Evolutionary conservation across 1,284 basidiomycete genomes (phyloP), one percentile per base, ranked within the genome.

Genomic region (Ceratobasidium sp.): DNA sequence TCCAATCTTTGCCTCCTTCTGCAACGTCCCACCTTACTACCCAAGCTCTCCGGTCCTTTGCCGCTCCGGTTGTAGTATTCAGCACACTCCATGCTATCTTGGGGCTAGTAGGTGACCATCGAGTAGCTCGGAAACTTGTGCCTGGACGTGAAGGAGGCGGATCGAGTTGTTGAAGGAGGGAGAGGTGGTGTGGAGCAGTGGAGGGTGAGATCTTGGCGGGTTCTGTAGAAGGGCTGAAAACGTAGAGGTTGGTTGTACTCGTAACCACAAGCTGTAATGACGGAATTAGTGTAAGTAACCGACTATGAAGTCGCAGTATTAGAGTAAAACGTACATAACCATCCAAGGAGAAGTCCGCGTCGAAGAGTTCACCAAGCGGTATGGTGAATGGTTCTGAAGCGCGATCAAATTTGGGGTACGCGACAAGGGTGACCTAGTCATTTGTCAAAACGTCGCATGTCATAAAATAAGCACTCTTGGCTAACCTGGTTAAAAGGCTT

Each of bases 361-460:
- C 93, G 80, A 93, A 95, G 60, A 95, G 90, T 81, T 94, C 92
- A 71, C 89, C 90, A 33, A 89, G 87, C 11, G 88, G 85, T 65
- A 89, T 83, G 51, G 81, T 81, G 61, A 93, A 82, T 3, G 89
- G 81, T 13, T 85, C 82, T 17, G 85, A 86, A 1, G 86, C 82
- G 3, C 87, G 87, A 8, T 82, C 82, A 60, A 97, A 86, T 3
- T 89, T 88, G 1, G 93, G 92, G 80, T 90, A 94, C 0, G 84
- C 79, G 0, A 96, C 86, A 1, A 97, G 80, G 11, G 91, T 86
- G 11, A 96, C 84, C 93, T 94, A 78, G 11, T 10, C 15, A 49
- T 1, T 64, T 45, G 15, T 61, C 23, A 64, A 53, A 71, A 60
- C 7, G 76, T 76, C 8, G 76, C 39, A n/a, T 53, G 77, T 69